Evolutionary conservation across 768 basidiomycete species (phyloP).

Genomic region (Tephrocybe sp.): DNA sequence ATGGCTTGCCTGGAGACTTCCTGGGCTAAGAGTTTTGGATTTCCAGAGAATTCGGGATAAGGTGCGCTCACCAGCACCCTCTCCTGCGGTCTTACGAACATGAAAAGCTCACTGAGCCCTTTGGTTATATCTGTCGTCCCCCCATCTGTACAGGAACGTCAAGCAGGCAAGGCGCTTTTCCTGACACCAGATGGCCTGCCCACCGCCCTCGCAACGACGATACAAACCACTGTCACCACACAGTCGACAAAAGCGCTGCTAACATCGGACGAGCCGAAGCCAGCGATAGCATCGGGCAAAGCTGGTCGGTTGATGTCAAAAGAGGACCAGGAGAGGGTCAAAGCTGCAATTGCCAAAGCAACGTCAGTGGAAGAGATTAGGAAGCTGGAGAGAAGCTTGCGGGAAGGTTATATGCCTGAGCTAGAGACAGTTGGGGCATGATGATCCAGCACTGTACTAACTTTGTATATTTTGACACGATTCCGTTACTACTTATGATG

Average conservation of each 20-base stretch:
- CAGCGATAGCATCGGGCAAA: slow-evolving; percentile 53
- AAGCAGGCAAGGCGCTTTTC: slow-evolving; percentile 73
- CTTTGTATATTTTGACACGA: slow-evolving; percentile 30
- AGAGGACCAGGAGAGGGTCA: slow-evolving; percentile 87
- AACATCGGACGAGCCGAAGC: slow-evolving; percentile 79
- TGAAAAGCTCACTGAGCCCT: slow-evolving; percentile 21
- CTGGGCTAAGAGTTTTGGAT: slow-evolving; percentile 88
- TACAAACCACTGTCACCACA: slow-evolving; percentile 72
- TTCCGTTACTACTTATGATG: slow-evolving; percentile 18
- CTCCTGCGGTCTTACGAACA: slow-evolving; percentile 24
- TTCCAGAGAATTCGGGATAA: slow-evolving; percentile 94
- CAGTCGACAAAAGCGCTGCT: slow-evolving; percentile 60
- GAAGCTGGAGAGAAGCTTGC: slow-evolving; percentile 75
- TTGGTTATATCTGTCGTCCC: slow-evolving; percentile 17
- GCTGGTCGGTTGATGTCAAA: slow-evolving; percentile 89
- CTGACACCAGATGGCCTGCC: slow-evolving; percentile 76
- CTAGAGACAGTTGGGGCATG: slow-evolving; percentile 79
- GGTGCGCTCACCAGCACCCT: slow-evolving; percentile 60
- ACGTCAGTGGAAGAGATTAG: slow-evolving; percentile 89
- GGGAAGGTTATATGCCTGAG: slow-evolving; percentile 82
- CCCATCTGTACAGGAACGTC: slow-evolving; percentile 63
- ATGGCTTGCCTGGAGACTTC: slow-evolving; percentile 90
- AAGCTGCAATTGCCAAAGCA: slow-evolving; percentile 86
- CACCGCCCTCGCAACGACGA: slow-evolving; percentile 77
- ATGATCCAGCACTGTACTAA: slow-evolving; percentile 23